Base-by-base conservation (phyloP, 768 basidiomycete genomes). In the Psilocybe cubensis region DNA sequence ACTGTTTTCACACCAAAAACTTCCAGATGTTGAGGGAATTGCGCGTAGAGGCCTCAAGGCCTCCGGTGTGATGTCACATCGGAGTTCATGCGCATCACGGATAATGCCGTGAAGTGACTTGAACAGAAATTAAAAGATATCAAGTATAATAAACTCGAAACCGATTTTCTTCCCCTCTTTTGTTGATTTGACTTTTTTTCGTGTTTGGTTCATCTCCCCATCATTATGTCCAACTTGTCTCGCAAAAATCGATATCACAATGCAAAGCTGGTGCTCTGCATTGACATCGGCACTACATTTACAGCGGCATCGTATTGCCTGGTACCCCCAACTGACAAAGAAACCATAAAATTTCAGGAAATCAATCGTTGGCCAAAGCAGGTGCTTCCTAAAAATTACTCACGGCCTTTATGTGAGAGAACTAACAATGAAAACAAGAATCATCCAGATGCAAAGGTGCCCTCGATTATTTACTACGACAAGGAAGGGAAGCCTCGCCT, bases 381-480 rank as follows among this genome's bases (percentile, higher is more conserved):
- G 29, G 60, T 58, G 50, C 3, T 35, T 14, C 20, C 2, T 23
- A 9, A 3, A 6, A 21, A 9, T 25, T 18, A 35, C 9, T 27
- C 21, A 35, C 18, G 18, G 38, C 43, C 20, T 20, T 23, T 33
- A 18, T 11, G 12, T 3, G 6, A 17, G 5, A 6, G 5, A n/a
- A 14, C 20, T 21, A 18, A 20, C 31, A 46, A 46, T 21, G 3
- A 27, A 9, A 17, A 35, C 4, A 38, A 65, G 61, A 25, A 7
- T 8, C 17, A 46, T 27, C 25, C 73, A 2, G 70, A 75, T 42
- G 67, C 64, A 44, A 78, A 76, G 53, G 68, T 78, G 43, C 77
- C 78, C 0, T 72, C 78, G 0, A 63, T 71, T 17, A 14, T 78
- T 20, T 77, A 73, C 52, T 78, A 79, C 50, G 75, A 79, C 40